Conservation (phyloP, 805 yeast genomes). For the Debaryomyces hansenii region DNA sequence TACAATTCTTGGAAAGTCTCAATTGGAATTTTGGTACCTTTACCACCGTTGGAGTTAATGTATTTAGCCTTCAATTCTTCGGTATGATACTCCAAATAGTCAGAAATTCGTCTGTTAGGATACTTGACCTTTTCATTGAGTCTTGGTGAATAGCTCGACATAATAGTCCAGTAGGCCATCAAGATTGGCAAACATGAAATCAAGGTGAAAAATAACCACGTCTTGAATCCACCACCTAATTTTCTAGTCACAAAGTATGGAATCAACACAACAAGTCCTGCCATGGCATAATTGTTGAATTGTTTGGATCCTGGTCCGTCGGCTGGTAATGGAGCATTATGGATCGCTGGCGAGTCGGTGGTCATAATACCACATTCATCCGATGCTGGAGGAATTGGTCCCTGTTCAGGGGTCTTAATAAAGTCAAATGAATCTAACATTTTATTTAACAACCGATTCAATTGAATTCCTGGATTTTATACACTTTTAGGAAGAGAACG, state of each 20-base stretch:
- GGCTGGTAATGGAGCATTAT: conserved; percentile 85
- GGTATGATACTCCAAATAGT: conserved; percentile 81
- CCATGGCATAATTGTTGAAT: conserved; percentile 62
- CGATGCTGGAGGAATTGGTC: conserved; percentile 29
- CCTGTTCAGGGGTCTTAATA: conserved; percentile 54
- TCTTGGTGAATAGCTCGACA: conserved; percentile 78
- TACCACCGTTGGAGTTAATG: conserved; percentile 52
- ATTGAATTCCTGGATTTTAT: neutral
- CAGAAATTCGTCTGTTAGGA: conserved; percentile 76
- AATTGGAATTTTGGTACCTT: conserved; percentile 77
- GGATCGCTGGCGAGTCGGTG: conserved; percentile 62
- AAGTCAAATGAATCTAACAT: conserved; percentile 51
- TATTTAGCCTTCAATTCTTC: conserved; percentile 66
- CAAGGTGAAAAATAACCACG: conserved; percentile 60
- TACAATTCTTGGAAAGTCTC: conserved; percentile 89
- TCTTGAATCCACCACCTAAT: conserved; percentile 67
- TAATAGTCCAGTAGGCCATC: conserved; percentile 79
- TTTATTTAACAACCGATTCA: conserved; percentile 1
- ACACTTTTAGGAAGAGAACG: too few species aligned
- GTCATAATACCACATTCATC: conserved; percentile 37
- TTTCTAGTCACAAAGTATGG: conserved; percentile 66
- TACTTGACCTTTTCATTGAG: conserved; percentile 71
- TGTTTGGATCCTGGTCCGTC: conserved; percentile 86
- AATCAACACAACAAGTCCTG: conserved; percentile 49
- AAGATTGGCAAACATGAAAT: conserved; percentile 67